Conservation (phyloP, 805 yeast species). For the Sugiyamaella smithiae region DNA sequence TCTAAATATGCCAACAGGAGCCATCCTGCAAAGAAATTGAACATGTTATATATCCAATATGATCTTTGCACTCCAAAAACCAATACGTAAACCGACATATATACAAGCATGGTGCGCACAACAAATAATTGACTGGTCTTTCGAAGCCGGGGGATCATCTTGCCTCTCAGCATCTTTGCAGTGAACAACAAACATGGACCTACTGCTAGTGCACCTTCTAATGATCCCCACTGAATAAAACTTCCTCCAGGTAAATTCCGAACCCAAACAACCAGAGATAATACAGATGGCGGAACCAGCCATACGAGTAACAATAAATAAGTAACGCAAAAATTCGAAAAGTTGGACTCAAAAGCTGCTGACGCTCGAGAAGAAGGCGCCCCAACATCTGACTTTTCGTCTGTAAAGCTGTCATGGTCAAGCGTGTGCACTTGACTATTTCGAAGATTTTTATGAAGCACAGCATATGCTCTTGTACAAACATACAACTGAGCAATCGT, state of each 20-base stretch:
- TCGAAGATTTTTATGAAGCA: background rate
- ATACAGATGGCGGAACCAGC: conserved; percentile 75
- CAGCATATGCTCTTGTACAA: background rate
- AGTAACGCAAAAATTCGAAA: conserved; percentile 60
- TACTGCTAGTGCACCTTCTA: conserved; percentile 77
- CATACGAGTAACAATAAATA: conserved; percentile 67
- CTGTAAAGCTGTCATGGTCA: background rate
- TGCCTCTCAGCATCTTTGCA: conserved; percentile 52
- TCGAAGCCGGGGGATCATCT: conserved; percentile 43
- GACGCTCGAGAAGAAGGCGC: background rate
- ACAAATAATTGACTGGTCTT: conserved; percentile 14
- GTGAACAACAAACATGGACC: conserved; percentile 65
- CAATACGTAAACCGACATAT: conserved; percentile 58
- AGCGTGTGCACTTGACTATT: background rate
- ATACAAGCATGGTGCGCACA: conserved; percentile 44
- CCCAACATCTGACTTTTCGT: background rate
- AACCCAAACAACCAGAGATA: conserved; percentile 74
- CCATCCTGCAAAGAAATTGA: conserved; percentile 49
- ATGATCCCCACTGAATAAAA: conserved; percentile 83
- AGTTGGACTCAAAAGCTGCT: conserved; percentile 22
- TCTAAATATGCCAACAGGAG: conserved; percentile 17
- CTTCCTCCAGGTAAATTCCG: conserved; percentile 75
- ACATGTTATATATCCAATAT: conserved; percentile 79
- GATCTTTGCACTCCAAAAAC: conserved; percentile 77
- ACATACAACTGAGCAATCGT: background rate